A percentile compares a stretch with the other conserved stretches of the same genome.
Conservation (phyloP, 2,329 filamentous ascomycete genomes). For the Stagonosporopsis chrysanthemi region DNA sequence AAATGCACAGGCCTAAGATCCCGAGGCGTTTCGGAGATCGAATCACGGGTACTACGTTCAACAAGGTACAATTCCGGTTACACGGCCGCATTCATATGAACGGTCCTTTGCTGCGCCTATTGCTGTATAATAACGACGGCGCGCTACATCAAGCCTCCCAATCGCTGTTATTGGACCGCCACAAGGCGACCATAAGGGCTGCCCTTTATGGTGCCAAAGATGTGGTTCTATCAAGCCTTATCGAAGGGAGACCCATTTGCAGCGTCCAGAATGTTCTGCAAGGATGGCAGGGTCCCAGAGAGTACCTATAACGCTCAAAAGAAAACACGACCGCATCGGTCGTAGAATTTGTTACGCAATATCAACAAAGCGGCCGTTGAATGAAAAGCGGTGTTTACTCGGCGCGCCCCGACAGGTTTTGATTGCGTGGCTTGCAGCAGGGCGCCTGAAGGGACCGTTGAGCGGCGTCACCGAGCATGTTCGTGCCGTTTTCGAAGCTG, state of each 20-base stretch:
- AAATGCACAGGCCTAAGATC: background rate
- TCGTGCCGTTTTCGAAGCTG: background rate
- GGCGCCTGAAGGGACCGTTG: slow-evolving; percentile 1
- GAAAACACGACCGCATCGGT: background rate
- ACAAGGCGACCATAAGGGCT: background rate
- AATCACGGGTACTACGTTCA: background rate
- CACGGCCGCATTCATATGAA: background rate
- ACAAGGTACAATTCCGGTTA: background rate
- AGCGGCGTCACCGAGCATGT: slow-evolving; percentile 6
- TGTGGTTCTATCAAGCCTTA: background rate
- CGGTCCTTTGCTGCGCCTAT: slow-evolving; percentile 1
- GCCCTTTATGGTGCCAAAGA: background rate
- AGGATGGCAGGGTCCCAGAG: no score
- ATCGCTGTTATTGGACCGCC: background rate
- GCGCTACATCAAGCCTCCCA: background rate
- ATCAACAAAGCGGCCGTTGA: background rate
- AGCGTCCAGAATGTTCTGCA: background rate
- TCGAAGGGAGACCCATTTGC: background rate
- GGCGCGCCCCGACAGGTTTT: background rate
- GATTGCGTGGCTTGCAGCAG: slow-evolving; percentile 5
- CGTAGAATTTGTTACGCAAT: background rate
- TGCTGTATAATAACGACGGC: background rate
- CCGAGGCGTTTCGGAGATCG: background rate
- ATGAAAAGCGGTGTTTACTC: background rate
- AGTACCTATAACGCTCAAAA: no score